Evolutionary conservation across 257 asterid species (phyloP).

Genomic region (Capsicum rhomboideum): DNA sequence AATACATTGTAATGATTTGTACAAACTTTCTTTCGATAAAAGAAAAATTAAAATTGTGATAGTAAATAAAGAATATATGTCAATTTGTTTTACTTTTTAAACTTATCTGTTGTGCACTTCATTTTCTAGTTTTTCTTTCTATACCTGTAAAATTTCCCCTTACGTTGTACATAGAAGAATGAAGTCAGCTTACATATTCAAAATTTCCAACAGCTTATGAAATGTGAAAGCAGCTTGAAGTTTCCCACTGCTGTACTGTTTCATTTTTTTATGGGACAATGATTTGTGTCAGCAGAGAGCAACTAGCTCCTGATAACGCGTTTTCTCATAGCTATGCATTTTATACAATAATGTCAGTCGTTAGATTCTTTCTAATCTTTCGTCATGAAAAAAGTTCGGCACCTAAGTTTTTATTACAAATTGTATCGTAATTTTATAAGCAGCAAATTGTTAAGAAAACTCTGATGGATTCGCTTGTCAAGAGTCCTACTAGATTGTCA

Average conservation of each 20-base stretch:
- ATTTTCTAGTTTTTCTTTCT: not conserved
- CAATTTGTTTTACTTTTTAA: too few species aligned
- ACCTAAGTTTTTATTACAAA: too few species aligned
- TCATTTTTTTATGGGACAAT: not conserved
- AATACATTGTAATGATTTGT: too few species aligned
- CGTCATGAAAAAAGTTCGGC: not conserved
- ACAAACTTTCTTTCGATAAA: too few species aligned
- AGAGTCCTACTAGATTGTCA: too few species aligned
- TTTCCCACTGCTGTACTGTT: not conserved
- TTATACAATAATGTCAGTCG: not conserved
- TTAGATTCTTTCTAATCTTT: not conserved
- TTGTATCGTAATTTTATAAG: too few species aligned
- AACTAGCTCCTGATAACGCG: not conserved
- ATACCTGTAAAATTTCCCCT: not conserved
- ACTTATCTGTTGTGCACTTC: too few species aligned
- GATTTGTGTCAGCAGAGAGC: not conserved
- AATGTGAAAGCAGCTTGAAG: not conserved
- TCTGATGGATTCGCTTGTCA: too few species aligned
- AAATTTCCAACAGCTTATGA: not conserved
- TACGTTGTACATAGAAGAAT: constrained; percentile 15
- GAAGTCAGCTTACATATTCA: not conserved
- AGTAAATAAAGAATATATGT: too few species aligned
- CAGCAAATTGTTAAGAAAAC: too few species aligned
- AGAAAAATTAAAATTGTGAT: too few species aligned
- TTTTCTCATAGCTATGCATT: not conserved